Evolutionary conservation across 108 stramenopile genomes (phyloP).

Genomic region (Discostella pseudostelligera): DNA sequence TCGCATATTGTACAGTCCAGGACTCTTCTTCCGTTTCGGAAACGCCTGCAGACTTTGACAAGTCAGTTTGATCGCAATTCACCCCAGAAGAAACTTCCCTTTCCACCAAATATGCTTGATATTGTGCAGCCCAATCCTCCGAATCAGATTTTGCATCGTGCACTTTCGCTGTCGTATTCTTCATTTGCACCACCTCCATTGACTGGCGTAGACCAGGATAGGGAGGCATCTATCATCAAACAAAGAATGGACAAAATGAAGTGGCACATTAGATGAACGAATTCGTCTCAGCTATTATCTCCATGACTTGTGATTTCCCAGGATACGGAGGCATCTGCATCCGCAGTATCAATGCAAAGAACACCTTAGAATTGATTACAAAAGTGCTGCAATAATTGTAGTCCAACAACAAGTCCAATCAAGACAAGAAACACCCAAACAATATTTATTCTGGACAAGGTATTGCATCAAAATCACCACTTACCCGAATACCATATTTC

Average conservation of each 20-base stretch:
- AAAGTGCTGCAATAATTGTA: neutral
- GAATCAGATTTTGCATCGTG: constrained; percentile 3
- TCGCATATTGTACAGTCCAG: constrained; percentile 39
- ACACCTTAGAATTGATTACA: neutral
- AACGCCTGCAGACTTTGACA: neutral
- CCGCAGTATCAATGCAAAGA: neutral
- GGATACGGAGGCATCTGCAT: constrained; percentile 75
- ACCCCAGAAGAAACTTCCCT: constrained; percentile 34
- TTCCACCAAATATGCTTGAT: constrained; percentile 54
- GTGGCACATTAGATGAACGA: neutral
- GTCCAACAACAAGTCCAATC: neutral
- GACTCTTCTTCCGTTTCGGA: constrained; percentile 19
- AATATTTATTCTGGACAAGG: too few relatives aligned
- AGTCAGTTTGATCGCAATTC: constrained; percentile 13
- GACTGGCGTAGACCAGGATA: constrained; percentile 52
- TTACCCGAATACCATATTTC: constrained; percentile 76
- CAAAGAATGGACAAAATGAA: neutral
- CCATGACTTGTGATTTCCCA: constrained; percentile 73
- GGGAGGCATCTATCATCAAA: constrained; percentile 26
- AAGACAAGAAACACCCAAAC: too few relatives aligned
- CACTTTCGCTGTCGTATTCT: neutral
- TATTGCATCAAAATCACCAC: constrained; percentile 13
- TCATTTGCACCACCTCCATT: constrained; percentile 37
- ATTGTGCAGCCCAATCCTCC: constrained; percentile 60
- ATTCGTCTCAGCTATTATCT: constrained; percentile 20